Evolutionary conservation across 352 stramenopile genomes (phyloP), one percentile per base, ranked within the genome.

Genomic region (Phytophthora vignae): DNA sequence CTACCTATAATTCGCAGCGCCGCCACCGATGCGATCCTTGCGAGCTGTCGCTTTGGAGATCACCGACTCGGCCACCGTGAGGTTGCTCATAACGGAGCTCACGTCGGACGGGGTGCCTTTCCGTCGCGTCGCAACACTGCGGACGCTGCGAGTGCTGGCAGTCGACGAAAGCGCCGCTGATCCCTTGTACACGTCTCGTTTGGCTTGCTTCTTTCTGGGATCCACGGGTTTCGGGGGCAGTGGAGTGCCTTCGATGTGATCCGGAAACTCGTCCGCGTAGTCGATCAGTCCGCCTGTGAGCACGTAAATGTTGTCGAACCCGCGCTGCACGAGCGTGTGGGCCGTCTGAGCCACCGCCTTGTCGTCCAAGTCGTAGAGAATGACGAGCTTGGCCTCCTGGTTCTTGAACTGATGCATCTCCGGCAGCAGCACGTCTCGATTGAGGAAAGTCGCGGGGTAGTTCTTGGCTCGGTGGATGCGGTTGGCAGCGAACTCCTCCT

Each of bases 331-430:
- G 40, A 96, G 75, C 27, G 79, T 85, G 60, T 90, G 84, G 0
- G 88, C 88, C 0, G 85, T 91, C 58, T 89, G 79, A 22, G 76
- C 63, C 19, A 83, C 82, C 1, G 76, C 73, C 61, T 89, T 93
- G 40, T 94, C 88, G 56, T 94, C 87, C 59, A 89, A 52, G 62
- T 93, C 86, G 69, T 96, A 96, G 17, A 96, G 42, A 31, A 96
- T 84, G 38, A 96, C 85, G 25, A 94, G 73, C 72, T 92, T 82
- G 62, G 77, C 77, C 50, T 92, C 87, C 11, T 90, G 75, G 68
- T 96, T 94, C 78, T 93, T 93, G 65, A 89, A 94, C 52, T 84
- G 73, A 60, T 91, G 83, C 87, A 94, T 94, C 59, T 94, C 84
- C 0, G 87, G 84, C 17, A 94, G 62, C 4, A 92, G 60, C 36